Percentiles rank a stretch among this genome's conserved stretches.
Conservation (phyloP, 73 alveolate genomes). For the Paraurostyla sp. region DNA sequence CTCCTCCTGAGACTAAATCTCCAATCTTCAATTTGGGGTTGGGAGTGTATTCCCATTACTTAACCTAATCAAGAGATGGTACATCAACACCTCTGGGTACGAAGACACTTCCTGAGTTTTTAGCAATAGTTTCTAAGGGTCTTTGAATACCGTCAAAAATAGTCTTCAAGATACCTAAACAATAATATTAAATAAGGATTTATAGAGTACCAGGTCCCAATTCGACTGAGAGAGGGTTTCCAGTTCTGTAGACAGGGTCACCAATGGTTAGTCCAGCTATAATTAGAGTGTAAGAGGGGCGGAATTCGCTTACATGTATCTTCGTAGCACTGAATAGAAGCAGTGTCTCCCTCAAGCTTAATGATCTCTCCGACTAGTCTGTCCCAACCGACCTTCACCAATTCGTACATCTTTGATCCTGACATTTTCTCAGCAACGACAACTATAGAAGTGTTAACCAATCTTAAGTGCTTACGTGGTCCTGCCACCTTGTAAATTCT, state of each 20-base stretch:
- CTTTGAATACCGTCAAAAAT: slow-evolving; percentile 97
- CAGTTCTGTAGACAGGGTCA: slow-evolving; percentile 98
- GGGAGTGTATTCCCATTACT: slow-evolving; percentile 98
- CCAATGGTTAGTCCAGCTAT: slow-evolving; percentile 98
- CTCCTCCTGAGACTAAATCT: slow-evolving; percentile 96
- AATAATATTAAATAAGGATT: neutral
- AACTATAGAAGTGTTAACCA: slow-evolving; percentile 44
- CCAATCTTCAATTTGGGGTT: slow-evolving; percentile 85
- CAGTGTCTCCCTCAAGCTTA: slow-evolving; percentile 98
- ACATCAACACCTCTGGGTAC: slow-evolving; percentile 99
- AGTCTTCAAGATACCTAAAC: slow-evolving; percentile 87
- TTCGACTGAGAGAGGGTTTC: slow-evolving; percentile 97
- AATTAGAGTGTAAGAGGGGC: neutral
- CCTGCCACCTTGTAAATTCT: slow-evolving; percentile 96
- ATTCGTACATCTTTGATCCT: slow-evolving; percentile 99
- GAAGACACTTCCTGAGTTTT: slow-evolving; percentile 81
- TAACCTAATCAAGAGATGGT: slow-evolving; percentile 90
- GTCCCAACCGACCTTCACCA: slow-evolving; percentile 98
- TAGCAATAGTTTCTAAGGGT: slow-evolving; percentile 90
- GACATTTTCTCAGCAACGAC: slow-evolving; percentile 99
- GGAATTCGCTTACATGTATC: slow-evolving; percentile 84
- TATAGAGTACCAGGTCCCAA: slow-evolving; percentile 96
- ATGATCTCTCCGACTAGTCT: slow-evolving; percentile 99
- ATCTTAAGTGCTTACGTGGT: slow-evolving; percentile 74
- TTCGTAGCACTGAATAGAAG: slow-evolving; percentile 98